Percentiles rank a stretch among this genome's conserved stretches.
Evolutionary conservation across 2,329 filamentous ascomycete species (phyloP).

Genomic region (Cordyceps cicadae): DNA sequence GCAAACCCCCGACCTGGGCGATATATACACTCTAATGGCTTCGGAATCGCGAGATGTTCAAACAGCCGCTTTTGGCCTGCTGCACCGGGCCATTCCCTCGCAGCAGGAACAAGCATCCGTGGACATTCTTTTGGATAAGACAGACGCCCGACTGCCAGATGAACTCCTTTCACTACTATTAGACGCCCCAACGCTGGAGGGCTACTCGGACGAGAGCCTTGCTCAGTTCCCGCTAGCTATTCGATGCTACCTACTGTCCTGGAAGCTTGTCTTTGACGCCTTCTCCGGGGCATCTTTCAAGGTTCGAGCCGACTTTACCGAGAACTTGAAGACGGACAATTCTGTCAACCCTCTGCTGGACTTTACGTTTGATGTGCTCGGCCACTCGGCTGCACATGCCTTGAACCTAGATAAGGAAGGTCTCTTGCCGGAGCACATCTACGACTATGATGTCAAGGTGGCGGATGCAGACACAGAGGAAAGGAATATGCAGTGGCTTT

Average conservation of each 20-base stretch:
- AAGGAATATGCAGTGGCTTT: slow-evolving; percentile 71
- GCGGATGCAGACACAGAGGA: slow-evolving; percentile 55
- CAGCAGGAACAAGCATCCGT: slow-evolving; percentile 76
- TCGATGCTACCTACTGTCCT: slow-evolving; percentile 76
- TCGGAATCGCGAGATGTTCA: slow-evolving; percentile 70
- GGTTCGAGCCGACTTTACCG: slow-evolving; percentile 71
- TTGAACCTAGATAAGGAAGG: slow-evolving; percentile 63
- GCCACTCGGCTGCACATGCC: slow-evolving; percentile 64
- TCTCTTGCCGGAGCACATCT: slow-evolving; percentile 50
- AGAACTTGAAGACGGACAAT: slow-evolving; percentile 67
- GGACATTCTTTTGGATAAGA: slow-evolving; percentile 64
- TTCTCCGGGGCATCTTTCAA: slow-evolving; percentile 72
- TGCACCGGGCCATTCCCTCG: slow-evolving; percentile 71
- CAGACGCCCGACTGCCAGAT: slow-evolving; percentile 65
- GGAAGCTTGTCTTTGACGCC: slow-evolving; percentile 84
- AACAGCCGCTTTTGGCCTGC: slow-evolving; percentile 67
- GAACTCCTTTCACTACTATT: slow-evolving; percentile 79
- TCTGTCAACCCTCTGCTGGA: slow-evolving; percentile 62
- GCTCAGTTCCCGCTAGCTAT: slow-evolving; percentile 61
- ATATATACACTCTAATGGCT: slow-evolving; percentile 68
- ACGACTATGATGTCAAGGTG: slow-evolving; percentile 42
- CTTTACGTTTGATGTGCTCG: slow-evolving; percentile 78
- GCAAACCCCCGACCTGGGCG: slow-evolving; percentile 53
- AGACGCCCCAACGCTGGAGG: slow-evolving; percentile 64
- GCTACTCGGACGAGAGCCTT: slow-evolving; percentile 56